Conservation (phyloP, 306 rosid species). For the Prunus campanulata region DNA sequence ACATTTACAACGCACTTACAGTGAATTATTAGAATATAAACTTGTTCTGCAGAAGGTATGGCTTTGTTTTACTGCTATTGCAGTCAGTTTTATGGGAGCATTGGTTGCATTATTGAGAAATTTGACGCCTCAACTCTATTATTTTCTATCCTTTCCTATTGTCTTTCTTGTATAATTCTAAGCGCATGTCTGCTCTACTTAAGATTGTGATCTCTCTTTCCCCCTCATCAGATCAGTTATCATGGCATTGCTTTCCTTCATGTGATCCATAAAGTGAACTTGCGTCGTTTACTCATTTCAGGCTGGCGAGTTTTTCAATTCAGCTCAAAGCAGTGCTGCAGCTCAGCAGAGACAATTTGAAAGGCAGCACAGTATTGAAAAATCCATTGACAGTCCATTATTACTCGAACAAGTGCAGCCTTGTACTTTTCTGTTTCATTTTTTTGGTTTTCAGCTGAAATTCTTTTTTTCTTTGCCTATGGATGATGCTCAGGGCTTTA, state of each 20-base stretch:
- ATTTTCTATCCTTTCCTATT: background rate
- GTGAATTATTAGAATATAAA: conserved; percentile 70
- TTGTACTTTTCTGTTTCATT: conserved; percentile 7
- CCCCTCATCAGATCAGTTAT: background rate
- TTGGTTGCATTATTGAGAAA: background rate
- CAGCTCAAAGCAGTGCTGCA: conserved; percentile 54
- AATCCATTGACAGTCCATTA: conserved; percentile 72
- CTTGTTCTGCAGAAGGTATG: conserved; percentile 78
- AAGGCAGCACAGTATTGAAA: conserved; percentile 45
- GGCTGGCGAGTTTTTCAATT: conserved; percentile 76
- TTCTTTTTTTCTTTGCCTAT: conserved; percentile 11
- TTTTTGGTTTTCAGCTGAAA: conserved; percentile 3
- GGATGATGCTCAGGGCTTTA: conserved; percentile 20
- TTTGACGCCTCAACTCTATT: background rate
- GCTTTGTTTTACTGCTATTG: conserved; percentile 15
- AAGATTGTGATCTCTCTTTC: too few species aligned
- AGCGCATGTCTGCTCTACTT: background rate
- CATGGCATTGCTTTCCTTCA: background rate
- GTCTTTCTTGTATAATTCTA: background rate
- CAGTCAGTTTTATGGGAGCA: background rate
- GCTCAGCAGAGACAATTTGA: conserved; percentile 55
- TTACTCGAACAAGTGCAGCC: conserved; percentile 58
- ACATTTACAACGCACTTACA: conserved; percentile 59
- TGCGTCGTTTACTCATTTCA: conserved; percentile 25
- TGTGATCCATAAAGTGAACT: background rate